Evolutionary conservation across 225 moss, liverwort and hornwort species (phyloP), one percentile per base, ranked within the genome.

Genomic region (Polytrichum commune): DNA sequence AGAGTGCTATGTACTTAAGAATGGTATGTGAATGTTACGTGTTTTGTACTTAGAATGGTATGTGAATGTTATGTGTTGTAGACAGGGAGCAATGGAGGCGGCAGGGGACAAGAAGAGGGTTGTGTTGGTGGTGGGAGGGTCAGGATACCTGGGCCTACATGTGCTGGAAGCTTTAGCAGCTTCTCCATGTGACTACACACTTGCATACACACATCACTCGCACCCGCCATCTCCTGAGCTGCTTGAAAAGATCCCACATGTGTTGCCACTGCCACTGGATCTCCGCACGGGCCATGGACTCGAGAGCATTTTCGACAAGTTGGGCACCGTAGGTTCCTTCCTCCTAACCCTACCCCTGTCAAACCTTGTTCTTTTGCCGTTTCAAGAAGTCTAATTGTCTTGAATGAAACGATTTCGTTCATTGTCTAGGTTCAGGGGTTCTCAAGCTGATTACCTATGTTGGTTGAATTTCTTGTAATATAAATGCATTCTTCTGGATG

Each of bases 101-200:
- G 68, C 69, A 53, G 66, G 23, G 66, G 60, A 64, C 80, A 72
- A 60, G 65, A 74, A 73, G 63, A 73, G 62, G 54, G 78, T 78
- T 75, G 72, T 97, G 54, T 46, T 97, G 77, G 79, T 97, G 65
- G 90, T 97, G 0, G 97, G 97, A 28, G 94, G 92, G 13, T 97
- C 97, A 35, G 94, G 94, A 18, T 97, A 92, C 65, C 61, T 97
- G 19, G 97, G 97, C 60, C 85, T 90, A 23, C 94, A 97, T 80
- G 76, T 94, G 19, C 74, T 94, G 70, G 91, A 94, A 68, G 84
- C 85, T 53, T 70, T 97, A 53, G 87, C 77, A 19, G 77, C 84
- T 3, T 16, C 65, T 61, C 23, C 67, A 23, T 29, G 55, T 7
- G 70, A 73, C 8, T 82, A 75, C 5, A 77, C 77, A 38, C 66